Base-by-base conservation (phyloP, 2,329 filamentous ascomycete genomes). In the Ophiosphaerella korrae region DNA sequence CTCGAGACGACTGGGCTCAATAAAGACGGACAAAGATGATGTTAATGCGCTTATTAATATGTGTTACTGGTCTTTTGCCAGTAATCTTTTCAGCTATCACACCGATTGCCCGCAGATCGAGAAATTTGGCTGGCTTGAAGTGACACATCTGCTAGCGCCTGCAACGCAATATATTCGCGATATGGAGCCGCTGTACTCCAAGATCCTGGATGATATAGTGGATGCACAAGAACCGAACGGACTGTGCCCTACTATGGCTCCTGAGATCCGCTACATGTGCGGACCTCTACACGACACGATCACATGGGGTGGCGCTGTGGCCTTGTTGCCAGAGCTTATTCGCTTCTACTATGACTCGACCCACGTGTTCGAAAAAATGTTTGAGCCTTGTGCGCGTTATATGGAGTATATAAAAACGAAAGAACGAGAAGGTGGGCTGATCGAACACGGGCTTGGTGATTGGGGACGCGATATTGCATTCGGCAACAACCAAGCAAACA, bases 51-150 rank as follows among this genome's bases (percentile, higher is more conserved):
- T 77, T 2, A 73, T 77, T 39, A 76, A 75, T 18, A 76, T 76
- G 32, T 76, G 74, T 36, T 74, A 78, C 49, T 79, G 77, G 76
- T 74, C 75, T 1, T 78, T 78, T 41, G 69, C 66, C 46, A 59
- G 57, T 11, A 64, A 63, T n/a, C 40, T 64, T 0, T 64, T 64
- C 52, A 64, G 62, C 45, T 80, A 79, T 58, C 78, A 80, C 51
- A 80, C 78, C 2, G 77, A 80, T 55, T 63, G 62, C 36, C 59
- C 62, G 7, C 62, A 64, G 29, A 55, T 61, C 11, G 62, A 80
- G 55, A 80, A 80, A 50, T 80, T 80, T 36, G 77, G 75, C 0
- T 80, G 78, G 77, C 70, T 79, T 0, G 78, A 80, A 58, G 77
- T 79, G 5, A 78, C 77, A 1, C 74, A 76, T 45, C 64, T 80